Percentiles rank a stretch among this genome's conserved stretches.
phyloP scores from a whole-genome alignment of 345 rosid genomes.

The Brassica cretica region DNA sequence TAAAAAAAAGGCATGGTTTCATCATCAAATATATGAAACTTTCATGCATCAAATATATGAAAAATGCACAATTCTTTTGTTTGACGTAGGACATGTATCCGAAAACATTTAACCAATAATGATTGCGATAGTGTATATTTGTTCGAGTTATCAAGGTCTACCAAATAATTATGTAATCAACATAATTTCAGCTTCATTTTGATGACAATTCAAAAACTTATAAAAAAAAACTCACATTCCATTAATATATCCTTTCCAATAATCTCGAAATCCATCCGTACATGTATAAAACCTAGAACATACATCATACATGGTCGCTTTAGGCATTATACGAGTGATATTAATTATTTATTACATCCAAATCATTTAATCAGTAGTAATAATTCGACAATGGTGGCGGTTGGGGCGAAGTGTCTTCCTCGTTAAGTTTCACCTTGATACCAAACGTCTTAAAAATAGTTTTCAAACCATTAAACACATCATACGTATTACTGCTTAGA shows the following conservation, averaged over 20 bases:
- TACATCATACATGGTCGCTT: constrained; percentile 31
- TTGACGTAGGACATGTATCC: background rate
- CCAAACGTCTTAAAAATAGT: constrained; percentile 31
- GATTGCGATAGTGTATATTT: background rate
- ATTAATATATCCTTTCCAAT: constrained; percentile 27
- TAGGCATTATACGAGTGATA: constrained; percentile 17
- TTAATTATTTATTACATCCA: constrained; percentile 2
- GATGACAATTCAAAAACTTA: too few species aligned
- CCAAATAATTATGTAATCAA: too few species aligned
- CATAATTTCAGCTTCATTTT: too few species aligned
- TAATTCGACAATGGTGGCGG: constrained; percentile 40
- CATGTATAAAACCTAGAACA: constrained; percentile 34
- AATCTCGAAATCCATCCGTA: constrained; percentile 30
- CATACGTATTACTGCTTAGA: constrained; percentile 17
- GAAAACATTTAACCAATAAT: background rate
- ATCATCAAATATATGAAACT: too few species aligned
- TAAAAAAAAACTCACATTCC: background rate
- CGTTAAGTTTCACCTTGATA: constrained; percentile 40
- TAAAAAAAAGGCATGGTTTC: too few species aligned
- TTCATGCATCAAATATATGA: background rate
- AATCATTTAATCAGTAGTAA: constrained; percentile 18
- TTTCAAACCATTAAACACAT: constrained; percentile 32
- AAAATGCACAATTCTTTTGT: too few species aligned
- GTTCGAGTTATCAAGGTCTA: too few species aligned
- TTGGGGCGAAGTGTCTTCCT: constrained; percentile 34